Evolutionary conservation across 2,329 filamentous ascomycete genomes (phyloP), one percentile per base, ranked within the genome.

Genomic region (Aureobasidium namibiae): DNA sequence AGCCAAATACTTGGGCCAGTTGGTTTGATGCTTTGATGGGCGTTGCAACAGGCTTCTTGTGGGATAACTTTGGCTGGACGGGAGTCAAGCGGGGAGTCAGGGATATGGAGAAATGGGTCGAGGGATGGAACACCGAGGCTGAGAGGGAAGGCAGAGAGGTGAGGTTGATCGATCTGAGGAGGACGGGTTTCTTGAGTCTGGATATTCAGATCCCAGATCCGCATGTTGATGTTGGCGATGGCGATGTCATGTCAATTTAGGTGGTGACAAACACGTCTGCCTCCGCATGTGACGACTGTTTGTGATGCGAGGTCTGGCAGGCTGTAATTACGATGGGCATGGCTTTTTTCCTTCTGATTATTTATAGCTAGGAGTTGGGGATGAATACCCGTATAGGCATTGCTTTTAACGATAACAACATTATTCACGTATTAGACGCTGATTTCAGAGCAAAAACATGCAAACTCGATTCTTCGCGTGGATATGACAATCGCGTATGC

Each of bases 1-100:
- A 88, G 67, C 92, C 94, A 0, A 92, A 86, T 70, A 84, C 80
- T 58, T 75, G 82, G 66, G 80, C 89, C 53, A 95, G 95, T 65
- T 84, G 92, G 67, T 64, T 96, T 0, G 94, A 99, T 72, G 83
- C 84, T 13, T 71, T 90, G 11, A 70, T 97, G 65, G 91, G 92
- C 1, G 78, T 95, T 4, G 74, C 91, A 34, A 97, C 94, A 0
- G 89, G 92, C 23, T 99, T 92, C 89, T 68, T 97, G 34, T 97
- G 91, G 90, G 94, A 99, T 61, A 92, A 97, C 69, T 67, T 92
- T 23, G 91, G 92, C 1, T 74, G 90, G 36, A 89, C 89, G 3
- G 84, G 81, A 9, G 82, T 88, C 61, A 97, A 97, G 76, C 76
- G 79, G 23, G 81, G 86, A 59, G 72, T 96, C 46, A 81, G 79